Conservation (phyloP, 2,329 filamentous ascomycete species). For the Zymoseptoria tritici region DNA sequence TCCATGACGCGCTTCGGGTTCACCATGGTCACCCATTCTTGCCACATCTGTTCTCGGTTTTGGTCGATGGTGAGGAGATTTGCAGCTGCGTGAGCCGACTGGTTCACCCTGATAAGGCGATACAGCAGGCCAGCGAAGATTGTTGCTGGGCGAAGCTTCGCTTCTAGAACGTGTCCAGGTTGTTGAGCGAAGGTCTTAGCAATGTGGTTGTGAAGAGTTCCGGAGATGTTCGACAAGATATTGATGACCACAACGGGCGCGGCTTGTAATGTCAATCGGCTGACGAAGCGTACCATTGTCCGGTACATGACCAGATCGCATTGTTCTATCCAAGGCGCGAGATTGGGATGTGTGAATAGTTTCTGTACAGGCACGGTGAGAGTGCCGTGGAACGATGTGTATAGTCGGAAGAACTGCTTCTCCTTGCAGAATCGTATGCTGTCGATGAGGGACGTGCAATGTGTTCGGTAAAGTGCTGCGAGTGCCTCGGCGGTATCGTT, state of each 20-base stretch:
- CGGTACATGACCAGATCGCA: constrained; percentile 95
- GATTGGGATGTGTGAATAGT: constrained; percentile 69
- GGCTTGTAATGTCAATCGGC: constrained; percentile 81
- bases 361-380: constrained; percentile 96
- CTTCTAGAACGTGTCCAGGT: constrained; percentile 74
- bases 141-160: constrained; percentile 80
- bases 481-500: constrained; percentile 78
- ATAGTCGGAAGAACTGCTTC: constrained; percentile 91
- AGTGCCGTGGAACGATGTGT: constrained; percentile 90
- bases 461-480: constrained; percentile 80
- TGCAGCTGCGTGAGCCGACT: constrained; percentile 86
- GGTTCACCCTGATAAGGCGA: constrained; percentile 82
- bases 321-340: constrained; percentile 90
- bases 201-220: constrained; percentile 72
- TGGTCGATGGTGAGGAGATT: constrained; percentile 85
- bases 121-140: constrained; percentile 82
- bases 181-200: constrained; percentile 77
- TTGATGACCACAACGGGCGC: constrained; percentile 82
- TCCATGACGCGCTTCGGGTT: constrained; percentile 51
- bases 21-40: constrained; percentile 69
- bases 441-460: constrained; percentile 92
- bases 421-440: constrained; percentile 94
- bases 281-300: constrained; percentile 89
- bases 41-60: constrained; percentile 91
- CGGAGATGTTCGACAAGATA: constrained; percentile 78